phyloP scores from a whole-genome alignment of 1,139 yeast genomes.

The Magnusiomyces sp. region DNA sequence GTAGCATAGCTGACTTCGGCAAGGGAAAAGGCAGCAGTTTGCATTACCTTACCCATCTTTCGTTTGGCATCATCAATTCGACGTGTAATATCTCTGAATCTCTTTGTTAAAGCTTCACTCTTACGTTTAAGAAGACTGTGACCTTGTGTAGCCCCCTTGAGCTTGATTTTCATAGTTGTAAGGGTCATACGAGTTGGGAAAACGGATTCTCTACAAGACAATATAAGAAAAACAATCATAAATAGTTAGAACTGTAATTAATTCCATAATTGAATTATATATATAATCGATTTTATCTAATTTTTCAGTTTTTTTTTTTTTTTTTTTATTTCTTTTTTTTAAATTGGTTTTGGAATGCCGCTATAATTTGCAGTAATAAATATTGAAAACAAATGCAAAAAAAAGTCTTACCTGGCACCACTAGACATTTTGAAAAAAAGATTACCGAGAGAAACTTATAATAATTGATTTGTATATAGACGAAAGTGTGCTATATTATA shows the following conservation, averaged over 20 bases:
- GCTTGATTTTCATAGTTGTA: conserved; percentile 87
- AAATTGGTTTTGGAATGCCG: too few relatives aligned
- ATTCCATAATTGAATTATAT: too few relatives aligned
- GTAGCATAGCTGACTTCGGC: conserved; percentile 98
- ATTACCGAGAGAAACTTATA: background rate
- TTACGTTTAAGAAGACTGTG: conserved; percentile 88
- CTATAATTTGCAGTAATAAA: too few relatives aligned
- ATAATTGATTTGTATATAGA: too few relatives aligned
- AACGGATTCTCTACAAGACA: conserved; percentile 36
- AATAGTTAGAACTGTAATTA: background rate
- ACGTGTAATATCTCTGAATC: conserved; percentile 91
- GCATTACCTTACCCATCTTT: conserved; percentile 98
- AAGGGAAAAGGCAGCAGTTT: conserved; percentile 91
- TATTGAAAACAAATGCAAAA: too few relatives aligned
- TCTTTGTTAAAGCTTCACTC: conserved; percentile 91
- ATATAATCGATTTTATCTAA: too few relatives aligned
- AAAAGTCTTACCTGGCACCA: conserved; percentile 5
- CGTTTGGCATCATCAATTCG: conserved; percentile 92
- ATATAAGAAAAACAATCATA: background rate
- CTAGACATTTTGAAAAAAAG: background rate
- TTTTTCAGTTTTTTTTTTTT: too few relatives aligned
- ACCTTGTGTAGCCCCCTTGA: conserved; percentile 96
- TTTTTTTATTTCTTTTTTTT: too few relatives aligned
- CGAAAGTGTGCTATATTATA: background rate
- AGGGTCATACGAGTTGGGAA: conserved; percentile 97